Evolutionary conservation across 495 filamentous ascomycete genomes (phyloP), one percentile per base, ranked within the genome.

Genomic region (Wilcoxina mikolae): DNA sequence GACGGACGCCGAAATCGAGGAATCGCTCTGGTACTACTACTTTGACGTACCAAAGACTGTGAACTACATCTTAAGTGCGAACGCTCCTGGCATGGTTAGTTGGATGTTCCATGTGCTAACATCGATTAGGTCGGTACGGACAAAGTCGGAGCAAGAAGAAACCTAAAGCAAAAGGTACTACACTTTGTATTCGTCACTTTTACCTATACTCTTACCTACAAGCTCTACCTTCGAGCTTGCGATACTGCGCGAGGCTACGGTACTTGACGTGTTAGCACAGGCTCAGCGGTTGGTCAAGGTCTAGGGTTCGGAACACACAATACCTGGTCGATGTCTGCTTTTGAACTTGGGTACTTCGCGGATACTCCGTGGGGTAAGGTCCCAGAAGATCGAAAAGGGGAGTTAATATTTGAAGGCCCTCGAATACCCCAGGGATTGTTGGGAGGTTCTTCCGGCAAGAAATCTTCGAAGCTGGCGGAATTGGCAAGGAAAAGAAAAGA

Each of bases 1-100:
- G 42, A 78, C 80, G 20, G 76, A 79, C 45, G 71, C 77, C 28
- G 82, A 93, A 55, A 88, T 94, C 39, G 76, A 94, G 65, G 93
- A 96, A 50, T 76, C 87, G 0, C 67, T 98, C 27, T 98, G 87
- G 86, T 78, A 96, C 67, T 95, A 95, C 67, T 98, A 89, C 68
- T 95, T 85, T 64, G 90, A 98, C 65, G 73, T 94, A 24, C 78
- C 79, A 24, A 94, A 95, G 65, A 77, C 85, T 0, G 81, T 88
- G 18, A 72, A 77, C 54, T 94, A 90, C 62, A 68, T 98, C 33
- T 71, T 79, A 42, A 78, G 81, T 79, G 80, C 70, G 60, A 12
- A 18, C 46, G 12, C 18, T 23, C 15, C n/a, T 11, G 11, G 18
- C 23, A 12, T 3, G 4, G n/a, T n/a, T n/a, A n/a, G n/a, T n/a